Conservation (phyloP, 73 alveolate genomes). For the Paramecium caudatum region DNA sequence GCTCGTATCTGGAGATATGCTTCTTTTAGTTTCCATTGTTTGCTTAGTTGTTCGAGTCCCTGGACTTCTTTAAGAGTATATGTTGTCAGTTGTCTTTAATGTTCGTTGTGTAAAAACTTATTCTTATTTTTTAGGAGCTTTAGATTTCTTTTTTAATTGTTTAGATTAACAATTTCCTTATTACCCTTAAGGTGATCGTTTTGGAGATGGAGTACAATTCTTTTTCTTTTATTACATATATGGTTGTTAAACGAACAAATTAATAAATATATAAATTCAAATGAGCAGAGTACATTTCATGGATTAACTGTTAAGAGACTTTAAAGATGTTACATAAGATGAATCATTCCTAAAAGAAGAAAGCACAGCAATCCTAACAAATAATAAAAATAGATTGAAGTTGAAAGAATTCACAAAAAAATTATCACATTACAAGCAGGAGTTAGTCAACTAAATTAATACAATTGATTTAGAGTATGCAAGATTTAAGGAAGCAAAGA, state of each 20-base stretch:
- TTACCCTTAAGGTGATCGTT: background rate
- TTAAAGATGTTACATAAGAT: background rate
- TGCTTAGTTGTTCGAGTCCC: conserved; percentile 5
- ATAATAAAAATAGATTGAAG: conserved; percentile 56
- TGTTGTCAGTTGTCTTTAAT: background rate
- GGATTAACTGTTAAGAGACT: conserved; percentile 49
- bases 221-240: conserved; percentile 26
- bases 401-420: conserved; percentile 50
- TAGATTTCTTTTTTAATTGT: no score
- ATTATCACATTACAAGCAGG: conserved; percentile 25
- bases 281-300: conserved; percentile 57
- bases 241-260: conserved; percentile 48
- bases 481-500: conserved; percentile 11
- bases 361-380: conserved; percentile 35
- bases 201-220: conserved; percentile 29
- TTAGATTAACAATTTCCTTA: no score
- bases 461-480: conserved; percentile 36
- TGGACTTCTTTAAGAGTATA: conserved; percentile 8
- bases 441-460: background rate
- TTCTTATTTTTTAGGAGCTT: conserved; percentile 54
- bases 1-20: background rate
- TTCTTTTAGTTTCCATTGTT: background rate
- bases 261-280: conserved; percentile 41
- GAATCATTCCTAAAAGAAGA: conserved; percentile 16
- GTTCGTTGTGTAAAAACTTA: conserved; percentile 2